A percentile compares a stretch with the other conserved stretches of the same genome.
phyloP scores from a whole-genome alignment of 345 rosid genomes.

The Sonneratia alba region DNA sequence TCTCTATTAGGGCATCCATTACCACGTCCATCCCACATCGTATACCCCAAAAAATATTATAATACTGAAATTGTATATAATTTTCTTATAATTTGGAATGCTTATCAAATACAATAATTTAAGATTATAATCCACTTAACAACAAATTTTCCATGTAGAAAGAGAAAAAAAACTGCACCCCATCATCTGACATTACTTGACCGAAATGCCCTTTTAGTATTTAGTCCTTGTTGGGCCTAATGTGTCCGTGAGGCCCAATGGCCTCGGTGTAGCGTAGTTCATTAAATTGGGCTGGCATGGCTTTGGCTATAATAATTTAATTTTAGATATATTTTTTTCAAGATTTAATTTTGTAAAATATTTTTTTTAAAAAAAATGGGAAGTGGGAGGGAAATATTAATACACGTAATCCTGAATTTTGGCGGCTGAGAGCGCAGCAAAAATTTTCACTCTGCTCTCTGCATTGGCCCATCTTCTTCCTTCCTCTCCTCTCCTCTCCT shows the following conservation, averaged over 20 bases:
- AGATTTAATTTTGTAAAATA: background rate
- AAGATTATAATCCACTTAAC: too few species aligned
- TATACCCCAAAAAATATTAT: too few species aligned
- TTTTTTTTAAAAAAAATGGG: background rate
- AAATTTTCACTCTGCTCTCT: slow-evolving; percentile 6
- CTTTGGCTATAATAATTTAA: background rate
- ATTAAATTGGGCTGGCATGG: background rate
- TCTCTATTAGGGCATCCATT: too few species aligned
- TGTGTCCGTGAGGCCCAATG: background rate
- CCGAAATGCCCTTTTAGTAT: too few species aligned
- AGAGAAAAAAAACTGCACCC: too few species aligned
- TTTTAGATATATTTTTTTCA: background rate
- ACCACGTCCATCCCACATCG: too few species aligned
- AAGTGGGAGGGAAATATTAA: slow-evolving; percentile 2
- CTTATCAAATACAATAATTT: too few species aligned
- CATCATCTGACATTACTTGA: too few species aligned
- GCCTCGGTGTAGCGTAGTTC: background rate
- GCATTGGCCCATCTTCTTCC: slow-evolving; percentile 12
- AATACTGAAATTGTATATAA: too few species aligned
- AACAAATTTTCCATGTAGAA: too few species aligned
- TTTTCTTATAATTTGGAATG: too few species aligned
- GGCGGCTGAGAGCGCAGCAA: slow-evolving; percentile 30
- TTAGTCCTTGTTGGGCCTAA: background rate
- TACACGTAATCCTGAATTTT: slow-evolving; percentile 27
- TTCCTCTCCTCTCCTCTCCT: too few species aligned